Conservation (phyloP, 2,329 filamentous ascomycete species). For the Colletotrichum musicola region DNA sequence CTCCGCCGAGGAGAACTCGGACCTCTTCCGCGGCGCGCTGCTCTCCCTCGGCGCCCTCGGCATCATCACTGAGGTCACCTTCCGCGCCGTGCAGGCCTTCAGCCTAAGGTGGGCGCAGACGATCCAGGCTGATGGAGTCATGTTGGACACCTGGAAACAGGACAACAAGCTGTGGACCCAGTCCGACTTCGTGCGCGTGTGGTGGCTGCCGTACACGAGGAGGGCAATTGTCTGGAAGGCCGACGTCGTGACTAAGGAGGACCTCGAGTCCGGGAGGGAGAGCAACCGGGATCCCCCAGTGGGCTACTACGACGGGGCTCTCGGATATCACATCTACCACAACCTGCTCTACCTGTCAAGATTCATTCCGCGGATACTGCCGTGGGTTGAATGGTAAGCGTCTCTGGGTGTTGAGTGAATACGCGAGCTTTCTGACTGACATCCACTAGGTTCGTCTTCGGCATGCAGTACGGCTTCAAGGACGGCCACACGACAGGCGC, state of each 20-base stretch:
- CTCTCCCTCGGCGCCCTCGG: conserved; percentile 91
- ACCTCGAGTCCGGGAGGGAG: conserved; percentile 70
- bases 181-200: conserved; percentile 91
- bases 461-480: conserved; percentile 95
- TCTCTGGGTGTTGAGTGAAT: background rate
- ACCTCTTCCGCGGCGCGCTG: conserved; percentile 89
- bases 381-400: conserved; percentile 83
- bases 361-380: conserved; percentile 82
- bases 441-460: conserved; percentile 83
- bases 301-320: conserved; percentile 83
- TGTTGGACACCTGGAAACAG: conserved; percentile 79
- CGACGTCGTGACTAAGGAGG: conserved; percentile 76
- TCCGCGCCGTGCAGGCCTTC: conserved; percentile 83
- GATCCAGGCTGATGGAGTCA: conserved; percentile 75
- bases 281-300: conserved; percentile 70
- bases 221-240: conserved; percentile 91
- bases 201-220: conserved; percentile 97
- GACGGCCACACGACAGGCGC: conserved; percentile 76
- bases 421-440: conserved; percentile 1
- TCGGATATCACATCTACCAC: conserved; percentile 94
- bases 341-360: conserved; percentile 87
- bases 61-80: conserved; percentile 90
- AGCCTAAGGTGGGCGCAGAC: conserved; percentile 88
- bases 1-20: conserved; percentile 74
- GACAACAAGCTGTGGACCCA: conserved; percentile 81